Evolutionary conservation across 2,329 filamentous ascomycete genomes (phyloP), one percentile per base, ranked within the genome.

Genomic region (Fusarium guadeloupense): DNA sequence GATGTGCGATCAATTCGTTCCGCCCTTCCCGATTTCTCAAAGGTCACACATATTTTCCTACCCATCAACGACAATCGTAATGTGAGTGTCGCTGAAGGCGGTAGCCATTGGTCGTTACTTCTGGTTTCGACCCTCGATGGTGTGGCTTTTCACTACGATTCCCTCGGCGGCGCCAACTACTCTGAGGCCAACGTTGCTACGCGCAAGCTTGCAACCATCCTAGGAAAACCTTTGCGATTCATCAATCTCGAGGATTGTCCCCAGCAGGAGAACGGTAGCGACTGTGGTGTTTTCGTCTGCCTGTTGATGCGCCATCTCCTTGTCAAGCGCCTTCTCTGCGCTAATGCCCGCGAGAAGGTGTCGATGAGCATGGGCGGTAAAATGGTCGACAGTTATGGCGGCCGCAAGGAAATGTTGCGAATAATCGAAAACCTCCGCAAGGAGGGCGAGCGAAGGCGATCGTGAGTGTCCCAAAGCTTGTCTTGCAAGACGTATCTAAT

Each of bases 141-240:
- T 9, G 88, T 97, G 3, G 92, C 94, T 0, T 99, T 99, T 75
- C 95, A 99, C 80, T 99, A 99, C 78, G 95, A 99, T 77, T 94
- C 90, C 1, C 82, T 98, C 21, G 85, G 85, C 3, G 87, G 88
- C 3, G 84, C 86, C 33, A 98, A 99, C 76, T 85, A 86, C 57
- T 78, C 82, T 35, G 91, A 96, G 64, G 95, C 92, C 1, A 83
- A 84, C 44, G 78, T 84, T 2, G 89, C 90, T 7, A 86, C 89
- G 0, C 78, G 84, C 41, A 91, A 92, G 69, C 81, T 99, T 37
- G 82, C 85, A 21, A 78, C 80, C 26, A 78, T 98, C 25, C 82
- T 98, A 1, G 81, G 83, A 28, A 84, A 85, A 53, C 81, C 81
- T 6, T 77, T 96, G 16, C 82, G 88, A 17, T 97, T 96, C 72